These are phyloP conservation scores for Letharia lupina DNA, from an alignment of 495 filamentous ascomycete species.

Conservation along the genomic window DNA sequence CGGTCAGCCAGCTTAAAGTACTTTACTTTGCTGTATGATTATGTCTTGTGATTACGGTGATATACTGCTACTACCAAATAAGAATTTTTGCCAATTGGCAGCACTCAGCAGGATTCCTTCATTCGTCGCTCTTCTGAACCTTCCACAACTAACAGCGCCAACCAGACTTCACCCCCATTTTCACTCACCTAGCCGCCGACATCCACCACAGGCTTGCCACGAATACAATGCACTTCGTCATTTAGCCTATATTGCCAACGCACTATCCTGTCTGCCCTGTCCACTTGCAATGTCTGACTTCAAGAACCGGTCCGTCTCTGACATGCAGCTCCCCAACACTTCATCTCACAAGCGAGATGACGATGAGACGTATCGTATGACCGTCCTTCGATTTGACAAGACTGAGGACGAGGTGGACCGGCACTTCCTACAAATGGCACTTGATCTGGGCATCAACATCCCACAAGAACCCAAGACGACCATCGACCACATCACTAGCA, in stretches of 20 bases:
- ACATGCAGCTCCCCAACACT: slow-evolving; percentile 1
- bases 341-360: slow-evolving; percentile 9
- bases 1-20: too few species aligned
- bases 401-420: slow-evolving; percentile 26
- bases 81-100: background rate
- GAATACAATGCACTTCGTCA: slow-evolving; percentile 9
- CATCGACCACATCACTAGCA: slow-evolving; percentile 23
- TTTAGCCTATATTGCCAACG: slow-evolving; percentile 8
- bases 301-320: slow-evolving; percentile 15
- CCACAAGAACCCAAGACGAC: slow-evolving; percentile 23
- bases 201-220: background rate
- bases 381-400: slow-evolving; percentile 22
- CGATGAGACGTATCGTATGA: slow-evolving; percentile 24
- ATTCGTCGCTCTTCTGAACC: background rate
- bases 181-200: background rate
- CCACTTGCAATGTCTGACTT: slow-evolving; percentile 6
- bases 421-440: slow-evolving; percentile 19
- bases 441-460: slow-evolving; percentile 23
- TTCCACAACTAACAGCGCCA: background rate
- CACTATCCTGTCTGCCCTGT: slow-evolving; percentile 3
- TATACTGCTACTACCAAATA: too few species aligned
- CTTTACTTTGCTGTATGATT: too few species aligned
- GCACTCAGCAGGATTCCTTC: background rate
- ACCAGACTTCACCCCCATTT: background rate
- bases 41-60: too few species aligned